Conservation (phyloP, 139 green algal genomes). For the Chlamydomonas sphaeroides region DNA sequence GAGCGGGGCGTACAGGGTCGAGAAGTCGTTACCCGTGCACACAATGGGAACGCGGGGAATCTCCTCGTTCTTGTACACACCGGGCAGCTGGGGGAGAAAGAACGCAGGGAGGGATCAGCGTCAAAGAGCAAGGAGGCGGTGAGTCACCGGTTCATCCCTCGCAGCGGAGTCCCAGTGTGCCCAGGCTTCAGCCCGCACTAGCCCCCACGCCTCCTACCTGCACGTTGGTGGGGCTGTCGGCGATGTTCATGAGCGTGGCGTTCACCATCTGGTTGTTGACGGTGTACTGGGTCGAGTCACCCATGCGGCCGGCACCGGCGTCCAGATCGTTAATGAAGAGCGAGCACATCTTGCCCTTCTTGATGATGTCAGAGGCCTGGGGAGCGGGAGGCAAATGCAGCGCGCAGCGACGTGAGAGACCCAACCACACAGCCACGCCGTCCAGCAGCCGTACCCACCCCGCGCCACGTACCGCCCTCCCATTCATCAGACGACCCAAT, state of each 20-base stretch:
- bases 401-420: too few relatives aligned
- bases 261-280: conserved; percentile 99
- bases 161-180: too few relatives aligned
- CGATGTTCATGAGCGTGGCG: conserved; percentile 99
- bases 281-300: conserved; percentile 97
- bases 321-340: conserved; percentile 99
- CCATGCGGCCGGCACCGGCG: conserved; percentile 96
- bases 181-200: too few relatives aligned
- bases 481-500: too few relatives aligned
- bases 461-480: too few relatives aligned
- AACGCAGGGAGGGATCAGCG: too few relatives aligned
- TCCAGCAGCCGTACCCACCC: too few relatives aligned
- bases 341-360: conserved; percentile 98
- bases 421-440: too few relatives aligned
- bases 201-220: too few relatives aligned
- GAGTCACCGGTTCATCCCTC: too few relatives aligned
- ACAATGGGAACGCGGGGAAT: conserved; percentile 96
- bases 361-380: conserved; percentile 95
- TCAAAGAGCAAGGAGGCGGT: too few relatives aligned
- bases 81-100: conserved; percentile 87
- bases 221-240: conserved; percentile 99
- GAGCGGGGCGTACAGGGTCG: conserved; percentile 97
- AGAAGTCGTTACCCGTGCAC: conserved; percentile 99
- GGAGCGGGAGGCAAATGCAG: neutral
- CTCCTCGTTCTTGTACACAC: conserved; percentile 92